These are phyloP conservation scores for Globisporangium parvum DNA, from an alignment of 352 stramenopile species.

Conservation along the genomic window DNA sequence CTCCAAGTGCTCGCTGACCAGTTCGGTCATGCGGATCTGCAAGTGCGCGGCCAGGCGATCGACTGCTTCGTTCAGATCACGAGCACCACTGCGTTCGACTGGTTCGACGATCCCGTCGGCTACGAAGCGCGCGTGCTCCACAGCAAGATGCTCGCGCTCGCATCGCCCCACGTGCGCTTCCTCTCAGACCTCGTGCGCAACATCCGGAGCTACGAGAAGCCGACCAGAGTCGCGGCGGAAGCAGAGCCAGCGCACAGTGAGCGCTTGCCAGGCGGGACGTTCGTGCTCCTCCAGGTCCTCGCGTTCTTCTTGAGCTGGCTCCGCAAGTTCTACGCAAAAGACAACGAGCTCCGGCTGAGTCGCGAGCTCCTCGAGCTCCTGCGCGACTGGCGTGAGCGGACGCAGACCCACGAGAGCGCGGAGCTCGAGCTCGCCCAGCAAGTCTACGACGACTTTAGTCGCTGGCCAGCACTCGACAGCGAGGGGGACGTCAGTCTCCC, in stretches of 20 bases:
- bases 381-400: slow-evolving; percentile 17
- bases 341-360: slow-evolving; percentile 30
- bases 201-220: slow-evolving; percentile 13
- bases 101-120: slow-evolving; percentile 24
- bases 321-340: slow-evolving; percentile 30
- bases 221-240: too few species aligned
- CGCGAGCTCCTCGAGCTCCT: slow-evolving; percentile 23
- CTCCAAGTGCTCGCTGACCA: slow-evolving; percentile 25
- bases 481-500: not conserved
- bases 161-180: slow-evolving; percentile 11
- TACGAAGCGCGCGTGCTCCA: slow-evolving; percentile 26
- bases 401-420: slow-evolving; percentile 12
- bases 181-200: slow-evolving; percentile 22
- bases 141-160: slow-evolving; percentile 26
- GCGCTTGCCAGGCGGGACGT: slow-evolving; percentile 18
- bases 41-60: slow-evolving; percentile 31
- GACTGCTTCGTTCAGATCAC: slow-evolving; percentile 42
- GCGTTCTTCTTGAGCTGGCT: slow-evolving; percentile 45
- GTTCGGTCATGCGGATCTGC: slow-evolving; percentile 26
- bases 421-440: slow-evolving; percentile 23
- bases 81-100: slow-evolving; percentile 30
- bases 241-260: too few species aligned
- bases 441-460: slow-evolving; percentile 35
- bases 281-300: slow-evolving; percentile 31
- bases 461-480: slow-evolving; percentile 29